Evolutionary conservation across 2,329 filamentous ascomycete genomes (phyloP), one percentile per base, ranked within the genome.

Genomic region (Ampelomyces quisqualis): DNA sequence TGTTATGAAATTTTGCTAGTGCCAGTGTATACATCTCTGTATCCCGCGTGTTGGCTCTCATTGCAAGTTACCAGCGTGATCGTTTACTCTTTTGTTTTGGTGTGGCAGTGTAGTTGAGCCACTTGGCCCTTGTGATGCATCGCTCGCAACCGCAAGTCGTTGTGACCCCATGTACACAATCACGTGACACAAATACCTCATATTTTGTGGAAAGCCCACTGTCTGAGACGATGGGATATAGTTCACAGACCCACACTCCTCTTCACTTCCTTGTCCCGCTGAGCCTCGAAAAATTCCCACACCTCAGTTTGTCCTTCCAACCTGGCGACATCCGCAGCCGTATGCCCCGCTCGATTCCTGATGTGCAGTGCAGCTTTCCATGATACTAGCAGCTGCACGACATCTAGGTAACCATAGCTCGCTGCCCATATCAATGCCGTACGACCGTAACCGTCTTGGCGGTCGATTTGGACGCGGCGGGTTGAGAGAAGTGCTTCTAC

Each of bases 361-460:
- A 52, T 45, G 24, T 30, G 40, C 17, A 44, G 36, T 37, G 19
- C n/a, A 28, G 51, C 51, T 19, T 40, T 40, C 38, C 31, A 44
- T 7, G 32, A 45, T 20, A 52, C 9, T 22, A 56, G 41, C 28
- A 56, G 19, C 37, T 52, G 45, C 21, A 53, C 47, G 33, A 56
- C 48, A 9, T 57, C 51, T 15, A 43, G 18, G 36, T 69, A 67
- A 0, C 66, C 63, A 38, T 70, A 69, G 21, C 51, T 60, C 15
- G 62, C 58, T 20, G 67, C 67, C 61, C 58, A 70, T 28, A 59
- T 65, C 17, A 71, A 47, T 24, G 61, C 52, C 8, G 56, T 68
- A 17, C 58, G 48, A 24, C 64, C 62, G 36, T 44, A 34, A 5
- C 22, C 10, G 37, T 68, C 67, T 15, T 55, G 46, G 21, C 53